These are phyloP conservation scores for Plectranthus barbatus DNA, from an alignment of 257 asterid genomes.

Conservation along the genomic window DNA sequence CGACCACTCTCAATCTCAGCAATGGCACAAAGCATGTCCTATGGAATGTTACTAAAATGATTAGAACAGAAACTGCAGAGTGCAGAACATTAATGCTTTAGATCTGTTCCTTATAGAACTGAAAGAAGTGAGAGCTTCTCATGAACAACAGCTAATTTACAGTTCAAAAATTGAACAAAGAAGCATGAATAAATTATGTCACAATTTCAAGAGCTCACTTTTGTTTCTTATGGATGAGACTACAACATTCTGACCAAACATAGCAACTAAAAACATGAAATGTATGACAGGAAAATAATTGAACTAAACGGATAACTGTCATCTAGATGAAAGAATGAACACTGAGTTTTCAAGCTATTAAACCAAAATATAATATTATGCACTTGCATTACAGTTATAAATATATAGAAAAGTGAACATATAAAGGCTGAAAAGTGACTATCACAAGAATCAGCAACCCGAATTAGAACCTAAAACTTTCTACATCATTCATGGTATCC, in stretches of 20 bases:
- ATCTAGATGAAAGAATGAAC: too few relatives aligned
- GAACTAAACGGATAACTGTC: background rate
- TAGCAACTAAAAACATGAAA: background rate
- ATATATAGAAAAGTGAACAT: too few relatives aligned
- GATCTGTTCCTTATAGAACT: background rate
- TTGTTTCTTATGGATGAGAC: background rate
- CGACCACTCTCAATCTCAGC: constrained; percentile 90
- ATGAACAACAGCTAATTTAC: background rate
- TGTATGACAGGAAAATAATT: background rate
- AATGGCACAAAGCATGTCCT: constrained; percentile 93
- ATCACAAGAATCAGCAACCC: too few relatives aligned
- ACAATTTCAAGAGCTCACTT: background rate
- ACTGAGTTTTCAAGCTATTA: too few relatives aligned
- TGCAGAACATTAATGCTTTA: background rate
- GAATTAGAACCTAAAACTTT: too few relatives aligned
- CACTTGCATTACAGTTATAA: too few relatives aligned
- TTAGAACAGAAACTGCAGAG: constrained; percentile 2
- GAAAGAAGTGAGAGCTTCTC: constrained; percentile 9
- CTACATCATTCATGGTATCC: background rate
- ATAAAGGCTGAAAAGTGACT: too few relatives aligned
- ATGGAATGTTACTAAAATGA: constrained; percentile 9
- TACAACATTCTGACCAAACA: background rate
- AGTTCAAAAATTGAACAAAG: background rate
- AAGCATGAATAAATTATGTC: background rate
- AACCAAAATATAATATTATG: too few relatives aligned